phyloP scores from a whole-genome alignment of 1,284 basidiomycete genomes.

The Trichosporon sp. region DNA sequence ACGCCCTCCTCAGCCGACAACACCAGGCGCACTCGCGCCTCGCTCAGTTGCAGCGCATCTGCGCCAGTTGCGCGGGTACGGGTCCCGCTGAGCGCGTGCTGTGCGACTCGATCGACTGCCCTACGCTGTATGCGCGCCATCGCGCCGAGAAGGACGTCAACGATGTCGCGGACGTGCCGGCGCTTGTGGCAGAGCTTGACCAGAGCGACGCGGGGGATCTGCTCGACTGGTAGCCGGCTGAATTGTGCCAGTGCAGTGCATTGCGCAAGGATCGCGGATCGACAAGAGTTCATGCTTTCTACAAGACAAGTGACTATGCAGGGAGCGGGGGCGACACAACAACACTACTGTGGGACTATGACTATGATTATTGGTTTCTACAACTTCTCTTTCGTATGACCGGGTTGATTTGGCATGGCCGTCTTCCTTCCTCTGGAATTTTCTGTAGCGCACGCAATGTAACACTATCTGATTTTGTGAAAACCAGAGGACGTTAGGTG shows the following conservation, averaged over 20 bases:
- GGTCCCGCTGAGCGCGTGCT: conserved; percentile 58
- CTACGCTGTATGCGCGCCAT: conserved; percentile 68
- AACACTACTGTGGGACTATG: neutral
- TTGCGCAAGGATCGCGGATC: neutral
- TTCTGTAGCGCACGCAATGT: neutral
- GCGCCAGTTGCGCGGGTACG: conserved; percentile 61
- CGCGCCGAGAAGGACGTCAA: conserved; percentile 59
- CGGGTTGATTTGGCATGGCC: neutral
- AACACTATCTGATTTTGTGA: neutral
- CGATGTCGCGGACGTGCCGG: conserved; percentile 32
- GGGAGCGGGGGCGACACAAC: conserved; percentile 3
- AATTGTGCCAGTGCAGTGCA: no score
- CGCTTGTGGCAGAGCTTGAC: conserved; percentile 22
- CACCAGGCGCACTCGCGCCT: conserved; percentile 58
- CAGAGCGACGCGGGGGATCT: neutral
- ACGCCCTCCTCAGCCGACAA: conserved; percentile 57
- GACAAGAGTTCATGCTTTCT: neutral
- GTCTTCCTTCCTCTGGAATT: neutral
- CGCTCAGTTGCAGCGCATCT: conserved; percentile 60
- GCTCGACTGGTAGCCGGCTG: conserved; percentile 13
- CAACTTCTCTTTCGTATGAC: neutral
- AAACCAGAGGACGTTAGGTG: neutral
- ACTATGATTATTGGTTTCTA: neutral
- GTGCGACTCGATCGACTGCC: conserved; percentile 79
- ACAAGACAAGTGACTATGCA: neutral